Percentiles rank a stretch among this genome's conserved stretches.
These are phyloP conservation scores for Sporothrix inflata DNA, from an alignment of 2,329 filamentous ascomycete genomes.

Conservation along the genomic window DNA sequence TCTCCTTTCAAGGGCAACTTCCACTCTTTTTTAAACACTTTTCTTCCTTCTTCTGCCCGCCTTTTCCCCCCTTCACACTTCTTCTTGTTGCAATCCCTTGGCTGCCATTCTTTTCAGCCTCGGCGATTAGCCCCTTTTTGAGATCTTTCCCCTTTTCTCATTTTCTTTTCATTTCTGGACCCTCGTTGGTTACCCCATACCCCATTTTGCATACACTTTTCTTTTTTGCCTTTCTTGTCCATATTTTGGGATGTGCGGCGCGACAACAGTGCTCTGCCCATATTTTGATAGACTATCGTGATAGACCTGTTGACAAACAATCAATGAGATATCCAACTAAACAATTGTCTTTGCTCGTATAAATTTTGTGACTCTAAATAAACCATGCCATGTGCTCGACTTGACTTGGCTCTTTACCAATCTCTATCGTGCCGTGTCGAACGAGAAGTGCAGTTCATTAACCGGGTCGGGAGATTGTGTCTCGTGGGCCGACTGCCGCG, in stretches of 20 bases:
- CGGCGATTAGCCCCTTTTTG: not conserved
- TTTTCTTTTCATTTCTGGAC: not conserved
- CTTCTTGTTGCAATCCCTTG: constrained; percentile 5
- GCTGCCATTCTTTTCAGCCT: constrained; percentile 13
- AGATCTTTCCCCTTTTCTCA: not conserved
- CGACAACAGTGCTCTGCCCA: constrained; percentile 1
- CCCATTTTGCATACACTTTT: constrained; percentile 10
- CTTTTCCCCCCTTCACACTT: not conserved
- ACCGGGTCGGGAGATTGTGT: not conserved
- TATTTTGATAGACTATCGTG: constrained; percentile 8
- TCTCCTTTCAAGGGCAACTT: constrained; percentile 16
- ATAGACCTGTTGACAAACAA: constrained; percentile 19
- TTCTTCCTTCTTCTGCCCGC: constrained; percentile 15
- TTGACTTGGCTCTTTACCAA: not conserved
- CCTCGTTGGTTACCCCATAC: constrained; percentile 4
- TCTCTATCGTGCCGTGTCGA: constrained; percentile 9
- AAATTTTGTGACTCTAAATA: not conserved
- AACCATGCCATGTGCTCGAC: not conserved
- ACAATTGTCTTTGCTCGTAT: not conserved
- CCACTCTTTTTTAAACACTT: constrained; percentile 19
- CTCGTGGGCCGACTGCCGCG: not conserved
- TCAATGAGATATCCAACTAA: not conserved
- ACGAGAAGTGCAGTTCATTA: not conserved
- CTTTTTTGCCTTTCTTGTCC: constrained; percentile 5
- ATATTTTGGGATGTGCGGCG: constrained; percentile 2